phyloP scores from a whole-genome alignment of 495 filamentous ascomycete species.

The Talaromyces proteolyticus region DNA sequence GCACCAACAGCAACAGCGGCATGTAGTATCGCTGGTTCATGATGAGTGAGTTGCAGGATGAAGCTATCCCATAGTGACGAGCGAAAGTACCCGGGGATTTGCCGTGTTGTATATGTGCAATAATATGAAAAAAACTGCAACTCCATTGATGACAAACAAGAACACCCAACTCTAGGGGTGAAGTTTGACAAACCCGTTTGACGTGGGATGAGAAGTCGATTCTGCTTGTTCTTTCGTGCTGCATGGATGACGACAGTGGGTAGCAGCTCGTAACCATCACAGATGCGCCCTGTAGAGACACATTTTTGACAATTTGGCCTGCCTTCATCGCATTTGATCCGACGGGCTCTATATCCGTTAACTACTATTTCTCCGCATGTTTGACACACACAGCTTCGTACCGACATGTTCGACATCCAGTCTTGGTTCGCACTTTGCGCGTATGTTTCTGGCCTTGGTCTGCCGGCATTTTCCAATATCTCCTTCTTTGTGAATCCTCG shows the following conservation, averaged over 20 bases:
- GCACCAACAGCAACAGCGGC: constrained; percentile 2
- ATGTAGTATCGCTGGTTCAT: background rate
- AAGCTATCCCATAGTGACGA: background rate
- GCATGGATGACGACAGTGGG: background rate
- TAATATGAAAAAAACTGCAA: constrained; percentile 11
- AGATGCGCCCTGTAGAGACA: constrained; percentile 8
- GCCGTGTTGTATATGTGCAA: constrained; percentile 3
- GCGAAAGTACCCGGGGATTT: constrained; percentile 8
- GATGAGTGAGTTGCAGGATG: background rate
- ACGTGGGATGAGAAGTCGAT: constrained; percentile 2
- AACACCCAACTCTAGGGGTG: no score
- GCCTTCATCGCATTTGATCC: constrained; percentile 59
- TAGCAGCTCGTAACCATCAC: constrained; percentile 13
- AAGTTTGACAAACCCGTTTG: constrained; percentile 2
- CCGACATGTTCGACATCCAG: constrained; percentile 17
- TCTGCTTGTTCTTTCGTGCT: constrained; percentile 1
- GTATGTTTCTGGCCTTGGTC: background rate
- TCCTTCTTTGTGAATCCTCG: background rate
- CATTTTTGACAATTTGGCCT: constrained; percentile 51
- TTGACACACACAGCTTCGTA: background rate
- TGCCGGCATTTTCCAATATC: background rate
- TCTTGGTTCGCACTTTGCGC: constrained; percentile 4
- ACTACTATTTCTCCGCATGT: background rate
- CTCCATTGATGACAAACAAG: constrained; percentile 5
- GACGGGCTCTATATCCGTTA: constrained; percentile 37